Evolutionary conservation across 2,329 filamentous ascomycete genomes (phyloP).

Genomic region (Plectosphaerella cucumerina): DNA sequence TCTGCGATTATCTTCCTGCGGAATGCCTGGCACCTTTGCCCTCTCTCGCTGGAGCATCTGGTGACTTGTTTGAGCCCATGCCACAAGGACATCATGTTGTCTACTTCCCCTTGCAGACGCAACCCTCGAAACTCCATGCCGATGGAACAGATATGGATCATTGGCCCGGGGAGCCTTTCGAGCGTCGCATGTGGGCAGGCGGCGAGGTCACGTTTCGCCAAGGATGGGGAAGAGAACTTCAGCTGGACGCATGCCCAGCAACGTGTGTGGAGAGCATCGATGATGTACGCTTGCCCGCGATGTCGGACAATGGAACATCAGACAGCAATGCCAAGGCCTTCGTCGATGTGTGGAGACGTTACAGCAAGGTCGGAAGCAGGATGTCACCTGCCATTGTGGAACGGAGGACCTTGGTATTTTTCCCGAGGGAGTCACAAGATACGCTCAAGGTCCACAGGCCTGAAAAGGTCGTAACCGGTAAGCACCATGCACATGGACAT

Average conservation of each 20-base stretch:
- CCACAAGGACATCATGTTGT: constrained; percentile 76
- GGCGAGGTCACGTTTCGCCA: constrained; percentile 59
- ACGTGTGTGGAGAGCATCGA: constrained; percentile 43
- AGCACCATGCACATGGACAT: too few species aligned
- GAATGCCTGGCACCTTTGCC: constrained; percentile 15
- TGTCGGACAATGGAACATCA: neutral
- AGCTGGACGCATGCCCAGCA: constrained; percentile 32
- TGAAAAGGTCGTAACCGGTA: too few species aligned
- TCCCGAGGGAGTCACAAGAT: constrained; percentile 21
- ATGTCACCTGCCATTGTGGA: constrained; percentile 34
- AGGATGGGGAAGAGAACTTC: constrained; percentile 23
- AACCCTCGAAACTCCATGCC: constrained; percentile 57
- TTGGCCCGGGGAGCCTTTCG: constrained; percentile 67
- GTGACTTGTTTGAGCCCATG: constrained; percentile 23
- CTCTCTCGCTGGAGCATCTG: constrained; percentile 6
- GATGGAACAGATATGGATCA: constrained; percentile 86
- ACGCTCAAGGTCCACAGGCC: too few species aligned
- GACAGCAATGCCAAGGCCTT: constrained; percentile 36
- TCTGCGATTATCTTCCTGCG: constrained; percentile 48
- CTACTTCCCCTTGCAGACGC: constrained; percentile 74
- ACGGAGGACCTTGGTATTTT: constrained; percentile 48
- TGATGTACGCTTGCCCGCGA: constrained; percentile 28
- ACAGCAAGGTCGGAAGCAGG: constrained; percentile 22
- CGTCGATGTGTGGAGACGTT: constrained; percentile 46
- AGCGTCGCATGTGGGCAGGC: constrained; percentile 83